Percentiles rank a stretch among this genome's conserved stretches.
Conservation (phyloP, 1,139 yeast genomes). For the Candida labiduridarum region DNA sequence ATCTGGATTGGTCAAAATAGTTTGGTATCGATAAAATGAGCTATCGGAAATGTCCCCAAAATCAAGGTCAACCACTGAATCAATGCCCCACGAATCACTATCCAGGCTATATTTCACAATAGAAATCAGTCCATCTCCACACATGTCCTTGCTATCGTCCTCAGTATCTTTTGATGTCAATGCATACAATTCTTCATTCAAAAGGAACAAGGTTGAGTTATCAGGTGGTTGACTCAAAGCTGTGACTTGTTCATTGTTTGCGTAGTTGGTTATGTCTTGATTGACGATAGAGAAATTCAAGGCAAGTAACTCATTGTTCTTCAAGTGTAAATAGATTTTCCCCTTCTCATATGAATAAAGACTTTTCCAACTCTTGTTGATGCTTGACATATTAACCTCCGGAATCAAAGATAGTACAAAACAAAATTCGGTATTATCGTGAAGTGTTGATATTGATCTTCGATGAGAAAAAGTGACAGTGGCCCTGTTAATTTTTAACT, state of each 20-base stretch:
- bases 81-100: constrained; percentile 26
- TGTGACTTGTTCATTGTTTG: constrained; percentile 24
- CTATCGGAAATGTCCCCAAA: constrained; percentile 30
- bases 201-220: constrained; percentile 35
- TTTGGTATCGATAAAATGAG: constrained; percentile 32
- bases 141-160: constrained; percentile 20
- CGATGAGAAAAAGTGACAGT: too few relatives aligned
- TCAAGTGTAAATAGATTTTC: constrained; percentile 36
- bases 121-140: constrained; percentile 32
- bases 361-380: constrained; percentile 31
- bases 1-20: constrained; percentile 32
- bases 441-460: too few relatives aligned
- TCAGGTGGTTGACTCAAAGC: constrained; percentile 34
- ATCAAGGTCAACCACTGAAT: constrained; percentile 17
- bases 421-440: neutral
- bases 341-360: constrained; percentile 40
- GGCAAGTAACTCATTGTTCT: constrained; percentile 38
- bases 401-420: neutral
- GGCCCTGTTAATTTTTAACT: too few relatives aligned
- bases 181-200: constrained; percentile 35
- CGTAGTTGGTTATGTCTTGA: constrained; percentile 14
- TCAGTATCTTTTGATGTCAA: constrained; percentile 7
- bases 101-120: constrained; percentile 26
- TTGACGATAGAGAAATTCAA: constrained; percentile 42
- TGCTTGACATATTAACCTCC: neutral